Base-by-base conservation (phyloP, 2,329 filamentous ascomycete genomes). In the Epichloe scottii region DNA sequence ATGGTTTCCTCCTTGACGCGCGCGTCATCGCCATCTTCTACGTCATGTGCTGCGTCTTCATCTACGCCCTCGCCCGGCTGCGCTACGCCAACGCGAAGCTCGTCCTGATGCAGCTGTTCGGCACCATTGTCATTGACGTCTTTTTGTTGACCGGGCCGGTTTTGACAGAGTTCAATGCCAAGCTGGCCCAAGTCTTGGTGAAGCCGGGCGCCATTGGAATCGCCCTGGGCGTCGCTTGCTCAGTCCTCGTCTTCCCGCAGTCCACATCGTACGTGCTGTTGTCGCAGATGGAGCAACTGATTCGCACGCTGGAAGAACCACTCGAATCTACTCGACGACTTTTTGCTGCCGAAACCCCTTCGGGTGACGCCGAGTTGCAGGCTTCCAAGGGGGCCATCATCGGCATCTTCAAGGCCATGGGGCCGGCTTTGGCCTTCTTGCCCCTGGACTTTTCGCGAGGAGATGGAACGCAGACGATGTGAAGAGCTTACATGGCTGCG, bases 1-100 rank as follows among this genome's bases (percentile, higher is more conserved):
- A 71, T 4, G 74, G 74, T 1, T 69, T 66, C 51, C 69, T 76
- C 68, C 66, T 76, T 0, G 72, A 76, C 56, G 60, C 70, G 4
- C 66, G 71, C 4, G 69, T 76, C 0, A 68, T 71, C 0, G 66
- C 63, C 3, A 60, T 68, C 2, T 66, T 59, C 41, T 67, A 59
- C 38, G 59, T 62, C 44, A 62, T 77, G 58, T 62, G 66, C 2
- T 68, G 66, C 51, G 21, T 68, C 4, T 71, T 76, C 46, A 67
- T 76, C 40, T 76, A 76, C 53, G 55, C 64, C 0, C 4, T 67
- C 49, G 64, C 72, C 1, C 69, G 73, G 1, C 40, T 76, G 10
- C 66, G 73, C 19, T 69, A 67, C 8, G 61, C 62, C 1, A 73
- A 73, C 23, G 68, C 71, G 4, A 76, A 77, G 53, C 63, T 75